Conservation (phyloP, 352 stramenopile genomes). For the Thalassiosira ordinaria region DNA sequence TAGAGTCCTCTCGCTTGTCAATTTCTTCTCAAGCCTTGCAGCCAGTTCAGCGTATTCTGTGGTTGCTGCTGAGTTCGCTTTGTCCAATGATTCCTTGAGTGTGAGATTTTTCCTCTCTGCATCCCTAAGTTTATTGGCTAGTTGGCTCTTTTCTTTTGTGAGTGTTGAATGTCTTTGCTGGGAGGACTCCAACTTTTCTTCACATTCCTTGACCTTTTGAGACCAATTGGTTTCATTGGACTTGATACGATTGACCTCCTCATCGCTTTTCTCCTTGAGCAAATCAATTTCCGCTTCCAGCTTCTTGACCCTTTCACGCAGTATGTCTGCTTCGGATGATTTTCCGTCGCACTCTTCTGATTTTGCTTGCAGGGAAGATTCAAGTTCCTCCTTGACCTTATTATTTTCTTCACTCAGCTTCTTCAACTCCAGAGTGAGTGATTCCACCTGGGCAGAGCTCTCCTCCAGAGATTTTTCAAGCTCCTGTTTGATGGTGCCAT, state of each 20-base stretch:
- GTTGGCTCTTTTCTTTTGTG: conserved; percentile 16
- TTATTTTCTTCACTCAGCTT: neutral
- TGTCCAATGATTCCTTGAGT: conserved; percentile 24
- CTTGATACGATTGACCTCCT: neutral
- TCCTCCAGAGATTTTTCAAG: neutral
- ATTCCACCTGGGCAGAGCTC: neutral
- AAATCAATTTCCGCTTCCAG: conserved; percentile 19
- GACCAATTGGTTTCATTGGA: neutral
- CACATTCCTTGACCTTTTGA: neutral
- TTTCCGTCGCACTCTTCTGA: too few relatives aligned
- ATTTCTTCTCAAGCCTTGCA: conserved; percentile 33
- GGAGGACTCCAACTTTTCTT: neutral
- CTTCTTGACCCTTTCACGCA: conserved; percentile 1
- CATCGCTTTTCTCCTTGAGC: neutral
- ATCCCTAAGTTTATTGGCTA: conserved; percentile 8
- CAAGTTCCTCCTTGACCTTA: conserved; percentile 7
- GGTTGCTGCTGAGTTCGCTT: neutral
- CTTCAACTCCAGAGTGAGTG: conserved; percentile 1
- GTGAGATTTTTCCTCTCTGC: conserved; percentile 19
- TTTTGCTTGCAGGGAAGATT: too few relatives aligned
- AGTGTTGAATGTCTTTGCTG: neutral
- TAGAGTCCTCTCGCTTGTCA: conserved; percentile 36
- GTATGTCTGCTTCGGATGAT: conserved; percentile 2
- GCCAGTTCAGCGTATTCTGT: conserved; percentile 17
- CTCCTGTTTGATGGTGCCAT: too few relatives aligned